Conservation (phyloP, 306 rosid genomes). For the Alnus rubra region DNA sequence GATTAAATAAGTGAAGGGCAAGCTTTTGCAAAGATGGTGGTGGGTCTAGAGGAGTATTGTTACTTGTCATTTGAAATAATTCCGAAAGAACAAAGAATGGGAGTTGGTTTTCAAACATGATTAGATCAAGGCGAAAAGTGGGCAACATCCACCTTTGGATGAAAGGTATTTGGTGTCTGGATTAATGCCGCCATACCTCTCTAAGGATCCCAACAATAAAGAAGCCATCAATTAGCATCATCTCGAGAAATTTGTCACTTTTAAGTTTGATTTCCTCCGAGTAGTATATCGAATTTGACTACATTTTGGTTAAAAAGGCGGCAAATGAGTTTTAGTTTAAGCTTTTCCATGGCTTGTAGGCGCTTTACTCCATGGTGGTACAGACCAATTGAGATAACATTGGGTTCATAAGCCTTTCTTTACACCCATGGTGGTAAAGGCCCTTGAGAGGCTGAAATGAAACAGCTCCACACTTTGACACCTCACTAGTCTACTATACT, state of each 20-base stretch:
- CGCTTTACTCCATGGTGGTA: slow-evolving; percentile 28
- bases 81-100: slow-evolving; percentile 39
- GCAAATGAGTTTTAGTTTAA: slow-evolving; percentile 19
- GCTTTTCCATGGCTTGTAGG: slow-evolving; percentile 24
- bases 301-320: slow-evolving; percentile 23
- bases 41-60: too few relatives aligned
- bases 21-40: slow-evolving; percentile 16
- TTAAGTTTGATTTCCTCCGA: slow-evolving; percentile 19
- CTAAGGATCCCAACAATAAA: slow-evolving; percentile 39
- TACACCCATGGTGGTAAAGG: neutral
- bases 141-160: slow-evolving; percentile 49
- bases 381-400: slow-evolving; percentile 34
- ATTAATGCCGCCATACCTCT: neutral
- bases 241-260: slow-evolving; percentile 34
- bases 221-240: slow-evolving; percentile 44
- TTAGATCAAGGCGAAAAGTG: slow-evolving; percentile 30
- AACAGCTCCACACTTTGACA: too few relatives aligned
- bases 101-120: slow-evolving; percentile 55
- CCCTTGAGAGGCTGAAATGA: too few relatives aligned
- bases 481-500: too few relatives aligned
- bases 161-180: slow-evolving; percentile 3
- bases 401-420: slow-evolving; percentile 1
- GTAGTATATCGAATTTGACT: slow-evolving; percentile 31
- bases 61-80: slow-evolving; percentile 31
- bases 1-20: slow-evolving; percentile 38